Evolutionary conservation across 140 eudicot genomes (phyloP), one percentile per base, ranked within the genome.

Genomic region (Artemisia princeps): DNA sequence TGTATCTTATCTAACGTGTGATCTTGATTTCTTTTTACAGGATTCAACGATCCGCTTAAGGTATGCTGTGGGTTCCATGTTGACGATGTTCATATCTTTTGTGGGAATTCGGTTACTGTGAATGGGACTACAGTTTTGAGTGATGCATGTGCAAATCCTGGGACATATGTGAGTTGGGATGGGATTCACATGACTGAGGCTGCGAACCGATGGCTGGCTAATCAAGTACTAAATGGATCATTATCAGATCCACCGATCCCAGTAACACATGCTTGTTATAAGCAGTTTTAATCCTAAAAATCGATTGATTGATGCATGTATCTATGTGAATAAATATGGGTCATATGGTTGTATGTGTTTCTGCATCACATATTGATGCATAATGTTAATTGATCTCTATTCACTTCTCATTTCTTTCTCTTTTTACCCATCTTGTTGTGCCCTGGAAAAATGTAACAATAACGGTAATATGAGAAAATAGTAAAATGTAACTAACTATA

Each of bases 131-230:
- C 62, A 20, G 72, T 85, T 19, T 59, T 23, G 24, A 90, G 81
- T 9, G 75, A 28, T 3, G 68, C 88, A 0, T 88, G 96, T 64
- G 64, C 52, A 23, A 17, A 78, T 46, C 90, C 94, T 19, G 65
- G 65, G 0, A 20, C 30, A 12, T 70, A 70, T 50, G 67, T 88
- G 42, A 81, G 76, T 74, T 88, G 94, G 96, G 96, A 88, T 65
- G 96, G 84, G 0, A 80, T 84, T 19, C 90, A 87, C 62, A 84
- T 76, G 76, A 61, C 90, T 17, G 80, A 83, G 69, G 85, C 87
- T 45, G 95, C 86, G 11, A 86, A 79, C 54, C 79, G 40, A 11
- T 84, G 86, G 87, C 72, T 84, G 62, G 82, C 95, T 19, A 67
- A 70, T 68, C 75, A 66, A 51, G 67, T 67, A 4, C 70, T 80